Evolutionary conservation across 148 eudicot genomes (phyloP).

Genomic region (Limonium bicolor): DNA sequence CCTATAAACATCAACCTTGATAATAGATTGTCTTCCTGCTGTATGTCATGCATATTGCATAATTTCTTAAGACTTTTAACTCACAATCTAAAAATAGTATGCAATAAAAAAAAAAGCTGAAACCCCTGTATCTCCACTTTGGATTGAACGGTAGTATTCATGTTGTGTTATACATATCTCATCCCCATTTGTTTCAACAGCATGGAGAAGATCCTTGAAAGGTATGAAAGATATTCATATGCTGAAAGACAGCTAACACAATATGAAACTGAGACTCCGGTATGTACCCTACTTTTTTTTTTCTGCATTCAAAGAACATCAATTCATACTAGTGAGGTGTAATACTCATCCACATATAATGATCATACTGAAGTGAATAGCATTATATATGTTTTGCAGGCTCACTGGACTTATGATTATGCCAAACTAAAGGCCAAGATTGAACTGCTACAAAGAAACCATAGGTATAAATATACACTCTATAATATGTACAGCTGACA

Average conservation of each 20-base stretch:
- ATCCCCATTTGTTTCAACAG: slow-evolving; percentile 4
- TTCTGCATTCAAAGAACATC: not conserved
- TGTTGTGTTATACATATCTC: slow-evolving; percentile 9
- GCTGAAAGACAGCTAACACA: slow-evolving; percentile 20
- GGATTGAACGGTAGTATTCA: no score
- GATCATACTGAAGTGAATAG: not conserved
- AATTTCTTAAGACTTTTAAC: no score
- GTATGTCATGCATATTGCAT: no score
- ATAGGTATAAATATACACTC: slow-evolving; percentile 16
- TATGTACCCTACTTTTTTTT: not conserved
- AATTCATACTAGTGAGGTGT: not conserved
- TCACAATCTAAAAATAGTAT: no score
- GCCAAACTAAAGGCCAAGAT: slow-evolving; percentile 56
- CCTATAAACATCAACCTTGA: no score
- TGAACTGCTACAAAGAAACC: slow-evolving; percentile 52
- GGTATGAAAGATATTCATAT: slow-evolving; percentile 33
- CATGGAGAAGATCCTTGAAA: slow-evolving; percentile 35
- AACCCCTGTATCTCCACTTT: no score
- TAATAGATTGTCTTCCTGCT: no score
- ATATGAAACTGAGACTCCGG: slow-evolving; percentile 22
- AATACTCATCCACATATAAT: not conserved
- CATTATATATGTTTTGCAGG: slow-evolving; percentile 14
- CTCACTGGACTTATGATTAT: slow-evolving; percentile 59
- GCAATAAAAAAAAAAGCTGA: no score
- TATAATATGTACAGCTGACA: not conserved